These are phyloP conservation scores for Capronia epimyces DNA, from an alignment of 2,329 filamentous ascomycete genomes.

Conservation along the genomic window DNA sequence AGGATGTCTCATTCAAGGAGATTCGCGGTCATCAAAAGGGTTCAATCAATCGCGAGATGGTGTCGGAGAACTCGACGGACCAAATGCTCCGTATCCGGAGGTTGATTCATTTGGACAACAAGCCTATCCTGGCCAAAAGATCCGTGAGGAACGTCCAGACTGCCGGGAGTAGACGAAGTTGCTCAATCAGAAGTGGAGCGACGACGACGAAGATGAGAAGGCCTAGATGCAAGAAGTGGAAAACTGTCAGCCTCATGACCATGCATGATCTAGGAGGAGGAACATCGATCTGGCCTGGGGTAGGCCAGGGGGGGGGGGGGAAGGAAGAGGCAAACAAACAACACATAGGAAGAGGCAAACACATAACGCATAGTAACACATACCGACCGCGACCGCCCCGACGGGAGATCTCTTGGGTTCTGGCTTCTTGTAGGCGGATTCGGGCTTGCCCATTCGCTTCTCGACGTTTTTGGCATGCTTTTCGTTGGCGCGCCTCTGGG, in stretches of 20 bases:
- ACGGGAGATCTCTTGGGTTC: constrained; percentile 51
- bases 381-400: constrained; percentile 56
- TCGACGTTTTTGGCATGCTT: constrained; percentile 55
- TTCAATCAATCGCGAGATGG: too few species aligned
- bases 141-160: constrained; percentile 36
- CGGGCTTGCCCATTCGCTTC: constrained; percentile 54
- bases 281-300: too few species aligned
- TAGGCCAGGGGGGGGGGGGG: too few species aligned
- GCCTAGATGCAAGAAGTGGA: constrained; percentile 37
- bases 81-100: too few species aligned
- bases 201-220: constrained; percentile 59
- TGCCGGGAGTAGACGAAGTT: constrained; percentile 44
- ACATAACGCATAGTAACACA: constrained; percentile 1
- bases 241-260: too few species aligned
- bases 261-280: too few species aligned
- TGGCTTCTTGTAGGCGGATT: constrained; percentile 43
- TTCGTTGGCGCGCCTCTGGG: constrained; percentile 60
- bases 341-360: background rate
- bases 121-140: constrained; percentile 21
- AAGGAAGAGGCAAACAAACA: background rate
- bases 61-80: too few species aligned
- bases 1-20: too few species aligned
- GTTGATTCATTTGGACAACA: constrained; percentile 21
- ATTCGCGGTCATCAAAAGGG: too few species aligned
- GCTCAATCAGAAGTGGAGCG: constrained; percentile 51